Evolutionary conservation across 352 stramenopile species (phyloP).

Genomic region (Phytopythium helicoides): DNA sequence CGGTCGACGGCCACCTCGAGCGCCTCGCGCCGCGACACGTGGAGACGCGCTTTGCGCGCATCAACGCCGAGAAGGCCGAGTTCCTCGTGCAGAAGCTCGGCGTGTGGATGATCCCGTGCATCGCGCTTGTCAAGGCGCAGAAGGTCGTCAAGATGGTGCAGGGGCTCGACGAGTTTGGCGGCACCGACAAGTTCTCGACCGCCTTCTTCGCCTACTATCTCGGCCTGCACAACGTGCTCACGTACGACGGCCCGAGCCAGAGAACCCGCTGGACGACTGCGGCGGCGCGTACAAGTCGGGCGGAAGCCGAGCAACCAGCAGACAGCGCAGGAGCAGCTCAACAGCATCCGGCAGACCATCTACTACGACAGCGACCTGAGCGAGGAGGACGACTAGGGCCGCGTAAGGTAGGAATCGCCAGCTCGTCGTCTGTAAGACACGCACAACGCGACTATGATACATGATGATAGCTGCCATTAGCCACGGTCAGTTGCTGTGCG

Average conservation of each 20-base stretch:
- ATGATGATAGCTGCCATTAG: constrained; percentile 10
- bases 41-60: constrained; percentile 94
- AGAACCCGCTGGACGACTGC: constrained; percentile 61
- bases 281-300: constrained; percentile 43
- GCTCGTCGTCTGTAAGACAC: neutral
- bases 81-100: constrained; percentile 96
- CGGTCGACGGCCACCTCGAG: constrained; percentile 92
- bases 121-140: constrained; percentile 94
- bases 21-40: constrained; percentile 90
- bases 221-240: constrained; percentile 92
- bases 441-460: constrained; percentile 2
- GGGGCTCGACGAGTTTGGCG: constrained; percentile 95
- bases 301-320: constrained; percentile 15
- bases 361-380: constrained; percentile 86
- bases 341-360: constrained; percentile 79
- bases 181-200: constrained; percentile 92
- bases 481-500: no score
- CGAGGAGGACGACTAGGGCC: constrained; percentile 57
- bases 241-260: constrained; percentile 92
- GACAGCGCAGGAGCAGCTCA: constrained; percentile 54
- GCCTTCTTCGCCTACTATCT: constrained; percentile 92
- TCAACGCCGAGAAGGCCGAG: constrained; percentile 96
- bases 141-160: constrained; percentile 96
- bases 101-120: constrained; percentile 95
- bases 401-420: neutral